Evolutionary conservation across 768 basidiomycete genomes (phyloP).

Genomic region (Xerocomellus dryophilus): DNA sequence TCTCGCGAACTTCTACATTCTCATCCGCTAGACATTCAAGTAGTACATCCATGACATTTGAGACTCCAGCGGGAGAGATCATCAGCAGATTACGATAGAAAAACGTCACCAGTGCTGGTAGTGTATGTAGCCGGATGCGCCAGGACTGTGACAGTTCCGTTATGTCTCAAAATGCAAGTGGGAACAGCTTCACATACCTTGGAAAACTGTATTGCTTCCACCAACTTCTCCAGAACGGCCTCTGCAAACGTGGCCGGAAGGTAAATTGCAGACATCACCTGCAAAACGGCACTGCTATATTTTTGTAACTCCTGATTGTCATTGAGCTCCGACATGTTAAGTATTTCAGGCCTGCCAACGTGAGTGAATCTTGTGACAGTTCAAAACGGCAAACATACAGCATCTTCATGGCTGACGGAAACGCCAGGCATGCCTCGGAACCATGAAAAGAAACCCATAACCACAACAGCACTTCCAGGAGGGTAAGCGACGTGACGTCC

Average conservation of each 20-base stretch:
- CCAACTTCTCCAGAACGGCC: slow-evolving; percentile 57
- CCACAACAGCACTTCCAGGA: slow-evolving; percentile 65
- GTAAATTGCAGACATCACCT: slow-evolving; percentile 79
- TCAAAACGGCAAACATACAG: slow-evolving; percentile 50
- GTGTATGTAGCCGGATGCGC: slow-evolving; percentile 82
- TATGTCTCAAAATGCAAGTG: slow-evolving; percentile 4
- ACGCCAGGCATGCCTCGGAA: slow-evolving; percentile 67
- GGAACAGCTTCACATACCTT: slow-evolving; percentile 44
- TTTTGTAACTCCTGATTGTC: slow-evolving; percentile 80
- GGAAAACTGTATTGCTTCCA: slow-evolving; percentile 73
- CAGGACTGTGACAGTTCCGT: slow-evolving; percentile 58
- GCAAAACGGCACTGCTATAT: slow-evolving; percentile 76
- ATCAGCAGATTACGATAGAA: slow-evolving; percentile 87
- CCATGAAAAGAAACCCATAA: slow-evolving; percentile 76
- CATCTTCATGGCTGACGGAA: slow-evolving; percentile 74
- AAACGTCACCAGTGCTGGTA: slow-evolving; percentile 86
- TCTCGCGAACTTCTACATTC: slow-evolving; percentile 90
- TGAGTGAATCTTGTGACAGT: slow-evolving; percentile 1
- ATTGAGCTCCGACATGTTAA: slow-evolving; percentile 87
- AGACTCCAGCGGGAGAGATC: slow-evolving; percentile 63
- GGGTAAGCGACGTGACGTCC: slow-evolving; percentile 13
- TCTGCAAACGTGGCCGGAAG: slow-evolving; percentile 65
- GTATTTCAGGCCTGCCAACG: slow-evolving; percentile 69
- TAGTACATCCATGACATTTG: slow-evolving; percentile 77
- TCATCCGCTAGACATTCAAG: slow-evolving; percentile 84